Base-by-base conservation (phyloP, 331 rosid genomes). In the Quercus lobata region DNA sequence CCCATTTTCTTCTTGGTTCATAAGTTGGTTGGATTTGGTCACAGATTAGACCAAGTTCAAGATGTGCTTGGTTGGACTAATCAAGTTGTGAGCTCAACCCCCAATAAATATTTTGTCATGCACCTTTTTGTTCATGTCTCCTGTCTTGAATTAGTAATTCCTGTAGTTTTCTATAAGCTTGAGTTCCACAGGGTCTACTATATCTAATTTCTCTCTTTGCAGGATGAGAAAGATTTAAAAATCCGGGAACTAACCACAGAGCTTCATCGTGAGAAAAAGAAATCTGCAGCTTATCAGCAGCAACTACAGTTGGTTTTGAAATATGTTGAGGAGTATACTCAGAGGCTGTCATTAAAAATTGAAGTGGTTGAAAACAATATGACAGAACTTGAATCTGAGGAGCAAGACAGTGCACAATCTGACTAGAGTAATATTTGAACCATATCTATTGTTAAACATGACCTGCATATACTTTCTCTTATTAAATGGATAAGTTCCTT, bases 221-320 rank as follows among this genome's bases (percentile, higher is more conserved):
- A 77, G 80, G 80, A 77, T 77, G 74, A 77, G 71, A 77, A 77
- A 30, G 74, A 77, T 68, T 63, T 77, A 35, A 66, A 77, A 77
- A 66, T 77, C 53, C 74, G 80, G 35, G 80, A 77, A 52, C 74
- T 77, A 19, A 52, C 80, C 55, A 77, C 53, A 17, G 80, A 65
- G 63, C 74, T 77, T 22, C 80, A 77, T 68, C 74, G 74, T 0
- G 80, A 77, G 74, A 77, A 30, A 53, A 77, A 77, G 63, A 77
- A 77, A 53, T 77, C 80, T 53, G 80, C 74, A 32, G 66, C 80
- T 66, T 77, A 77, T 32, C 65, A 77, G 18, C 66, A 77, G 56
- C 74, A 77, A 46, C 80, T 77, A 52, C 80, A 77, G 66, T 52
- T 65, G 30, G 80, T 77, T 15, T 77, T 69, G 74, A 66, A 56